Evolutionary conservation across 352 stramenopile genomes (phyloP), one percentile per base, ranked within the genome.

Genomic region (Halophytophthora batemanensis): DNA sequence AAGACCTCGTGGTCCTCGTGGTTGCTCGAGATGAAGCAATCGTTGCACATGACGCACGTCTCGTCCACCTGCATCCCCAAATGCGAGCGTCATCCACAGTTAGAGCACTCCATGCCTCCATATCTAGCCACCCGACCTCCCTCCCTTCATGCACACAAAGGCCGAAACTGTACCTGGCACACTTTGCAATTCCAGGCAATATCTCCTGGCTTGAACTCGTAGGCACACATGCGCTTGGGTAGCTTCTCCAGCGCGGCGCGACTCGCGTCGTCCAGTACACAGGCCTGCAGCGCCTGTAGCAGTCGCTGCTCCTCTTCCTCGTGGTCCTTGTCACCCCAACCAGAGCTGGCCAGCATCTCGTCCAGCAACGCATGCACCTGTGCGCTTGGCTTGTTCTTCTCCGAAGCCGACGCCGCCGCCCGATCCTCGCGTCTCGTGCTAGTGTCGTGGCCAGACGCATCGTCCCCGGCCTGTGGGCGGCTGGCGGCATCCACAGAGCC

Each of bases 171-270:
- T 44, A 85, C 71, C 66, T 92, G 81, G 55, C 84, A 93, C 50
- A 91, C 90, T 56, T 90, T 90, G 72, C 93, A 98, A 56, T 98
- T 97, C 93, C 96, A 99, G 18, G 97, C 96, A 60, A 99, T 99
- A 61, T 99, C 96, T 40, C 97, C 97, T 1, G 81, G 78, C 57
- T 91, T 95, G 71, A 99, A 99, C 52, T 94, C 86, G 63, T 96
- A 96, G 37, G 87, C 86, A 50, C 87, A 96, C 77, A 96, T 94
- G 63, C 84, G 81, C 59, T 94, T 94, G 42, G 81, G 80, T 40
- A 91, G 57, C 43, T 74, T 66, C 53, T 86, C 69, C 18, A 91
- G 67, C 43, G 57, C 69, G 14, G 61, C 56, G 15, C 66, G 61
- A 22, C 56, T 65, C 38, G 63, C 59, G 11, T 74, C 76, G 50